Base-by-base conservation (phyloP, 495 filamentous ascomycete species). In the Achaetomiella virescens region DNA sequence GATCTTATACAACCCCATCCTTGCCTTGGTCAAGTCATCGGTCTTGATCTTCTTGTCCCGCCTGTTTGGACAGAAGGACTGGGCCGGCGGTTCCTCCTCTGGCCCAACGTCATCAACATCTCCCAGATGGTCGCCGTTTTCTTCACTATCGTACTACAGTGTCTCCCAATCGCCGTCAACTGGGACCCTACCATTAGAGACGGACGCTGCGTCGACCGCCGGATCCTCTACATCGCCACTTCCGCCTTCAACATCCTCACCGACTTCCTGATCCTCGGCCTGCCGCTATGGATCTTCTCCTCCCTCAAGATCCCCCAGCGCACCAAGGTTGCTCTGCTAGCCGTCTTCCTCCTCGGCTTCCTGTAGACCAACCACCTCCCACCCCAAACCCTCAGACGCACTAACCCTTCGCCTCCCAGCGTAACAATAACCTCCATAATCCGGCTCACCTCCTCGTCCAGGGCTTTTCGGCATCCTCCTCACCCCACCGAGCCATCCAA, bases 1-100 rank as follows among this genome's bases (percentile, higher is more conserved):
- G 59, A 72, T 84, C 29, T 62, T 85, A 21, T 86, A 87, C 62
- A 84, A 85, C 57, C 83, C 82, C 0, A 77, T 83, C 53, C 67
- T 88, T 35, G 75, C 82, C 10, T 65, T 83, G 8, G 78, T 83
- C 57, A 85, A 86, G 64, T 64, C 77, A 0, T 80, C 77, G 0
- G 72, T 84, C 67, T 66, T 86, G 66, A 67, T 84, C 71, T 75
- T 84, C 73, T 61, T 87, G 66, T 64, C 80, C 62, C 66, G 74
- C 21, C 58, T 78, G 54, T 70, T 68, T 37, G 77, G 72, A 25
- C 75, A 73, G 61, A 78, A 63, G 65, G 67, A 61, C 57, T 75
- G 61, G 61, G 74, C 73, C 74, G 68, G 44, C 69, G 65, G 18
- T 65, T 76, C 12, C 75, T 77, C 9, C 59, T 73, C 47, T 77